phyloP scores from a whole-genome alignment of 75 land plant genomes.

The Isoetes taiwanensis region DNA sequence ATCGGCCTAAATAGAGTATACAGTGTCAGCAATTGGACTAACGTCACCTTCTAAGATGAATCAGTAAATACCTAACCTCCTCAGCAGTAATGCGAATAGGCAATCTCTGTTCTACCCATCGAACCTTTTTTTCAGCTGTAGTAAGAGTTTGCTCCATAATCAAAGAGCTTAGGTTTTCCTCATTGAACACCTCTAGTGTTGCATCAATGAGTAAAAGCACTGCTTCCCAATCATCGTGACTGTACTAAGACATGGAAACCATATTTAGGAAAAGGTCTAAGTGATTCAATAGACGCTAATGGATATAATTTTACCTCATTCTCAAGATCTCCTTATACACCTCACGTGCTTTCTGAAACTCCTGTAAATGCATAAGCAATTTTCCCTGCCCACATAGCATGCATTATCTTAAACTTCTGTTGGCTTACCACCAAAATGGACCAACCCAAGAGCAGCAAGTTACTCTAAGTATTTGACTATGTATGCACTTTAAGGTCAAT shows the following conservation, averaged over 20 bases:
- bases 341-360: slow-evolving; percentile 52
- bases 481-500: no score
- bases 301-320: slow-evolving; percentile 34
- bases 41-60: slow-evolving; percentile 4
- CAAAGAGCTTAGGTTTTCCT: not conserved
- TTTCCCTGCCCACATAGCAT: slow-evolving; percentile 98
- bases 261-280: no score
- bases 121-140: no score
- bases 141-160: no score
- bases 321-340: slow-evolving; percentile 47
- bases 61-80: not conserved
- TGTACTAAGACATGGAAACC: slow-evolving; percentile 18
- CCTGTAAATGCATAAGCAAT: slow-evolving; percentile 62
- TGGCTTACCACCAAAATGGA: no score
- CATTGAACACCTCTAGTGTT: slow-evolving; percentile 33
- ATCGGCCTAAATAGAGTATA: slow-evolving; percentile 43
- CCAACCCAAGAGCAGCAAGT: no score
- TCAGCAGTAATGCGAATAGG: not conserved
- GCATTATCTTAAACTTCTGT: no score
- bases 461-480: no score
- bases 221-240: slow-evolving; percentile 90
- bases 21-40: no score
- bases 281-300: no score
- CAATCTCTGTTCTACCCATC: no score
- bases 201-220: slow-evolving; percentile 62